Evolutionary conservation across 1,284 basidiomycete species (phyloP).

Genomic region (Leccinum huronense): DNA sequence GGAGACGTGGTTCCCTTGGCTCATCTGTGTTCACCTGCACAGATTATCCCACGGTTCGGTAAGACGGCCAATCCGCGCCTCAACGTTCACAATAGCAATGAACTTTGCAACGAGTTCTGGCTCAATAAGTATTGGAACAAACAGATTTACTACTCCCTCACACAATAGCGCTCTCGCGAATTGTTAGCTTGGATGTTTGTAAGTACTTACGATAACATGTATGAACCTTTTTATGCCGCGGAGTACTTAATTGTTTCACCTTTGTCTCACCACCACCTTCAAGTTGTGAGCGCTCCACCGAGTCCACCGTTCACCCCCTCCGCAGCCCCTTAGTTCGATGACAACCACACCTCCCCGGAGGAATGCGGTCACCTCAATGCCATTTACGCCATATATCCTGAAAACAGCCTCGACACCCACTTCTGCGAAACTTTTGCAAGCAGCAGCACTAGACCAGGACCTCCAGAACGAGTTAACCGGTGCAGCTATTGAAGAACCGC

Average conservation of each 20-base stretch:
- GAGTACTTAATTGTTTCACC: not conserved
- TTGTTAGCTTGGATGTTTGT: too few relatives aligned
- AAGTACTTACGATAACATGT: too few relatives aligned
- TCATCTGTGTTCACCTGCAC: not conserved
- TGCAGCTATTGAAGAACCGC: not conserved
- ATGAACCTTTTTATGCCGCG: too few relatives aligned
- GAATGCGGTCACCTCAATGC: not conserved
- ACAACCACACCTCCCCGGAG: not conserved
- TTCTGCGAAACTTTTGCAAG: not conserved
- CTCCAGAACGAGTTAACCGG: not conserved
- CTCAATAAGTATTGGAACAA: constrained; percentile 1
- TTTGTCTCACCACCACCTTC: not conserved
- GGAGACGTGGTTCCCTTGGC: not conserved
- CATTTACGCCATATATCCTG: not conserved
- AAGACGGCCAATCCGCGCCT: not conserved
- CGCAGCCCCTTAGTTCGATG: not conserved
- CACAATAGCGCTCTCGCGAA: not conserved
- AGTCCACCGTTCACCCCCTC: too few relatives aligned
- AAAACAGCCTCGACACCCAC: not conserved
- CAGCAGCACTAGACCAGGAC: not conserved
- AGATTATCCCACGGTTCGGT: not conserved
- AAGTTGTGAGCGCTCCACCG: too few relatives aligned
- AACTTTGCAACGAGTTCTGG: not conserved
- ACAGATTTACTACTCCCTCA: not conserved
- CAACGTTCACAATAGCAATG: not conserved